These are phyloP conservation scores for Alternaria hordeiaustralica DNA, from an alignment of 2,329 filamentous ascomycete genomes.

Conservation along the genomic window DNA sequence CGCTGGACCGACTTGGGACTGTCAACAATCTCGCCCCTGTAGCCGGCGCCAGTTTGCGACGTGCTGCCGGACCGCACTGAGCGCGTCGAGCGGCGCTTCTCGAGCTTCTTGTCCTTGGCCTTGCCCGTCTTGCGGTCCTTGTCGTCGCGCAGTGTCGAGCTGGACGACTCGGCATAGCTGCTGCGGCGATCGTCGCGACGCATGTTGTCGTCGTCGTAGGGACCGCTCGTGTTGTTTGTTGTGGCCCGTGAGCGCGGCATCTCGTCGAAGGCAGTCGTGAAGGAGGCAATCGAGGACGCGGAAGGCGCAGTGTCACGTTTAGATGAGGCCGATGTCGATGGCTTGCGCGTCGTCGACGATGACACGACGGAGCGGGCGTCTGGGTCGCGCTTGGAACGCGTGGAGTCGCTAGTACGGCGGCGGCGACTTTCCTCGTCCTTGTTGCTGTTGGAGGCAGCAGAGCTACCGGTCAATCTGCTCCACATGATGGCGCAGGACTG, in stretches of 20 bases:
- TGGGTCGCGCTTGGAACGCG: conserved; percentile 42
- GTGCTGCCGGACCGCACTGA: conserved; percentile 36
- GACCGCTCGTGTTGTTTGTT: conserved; percentile 31
- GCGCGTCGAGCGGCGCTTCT: conserved; percentile 40
- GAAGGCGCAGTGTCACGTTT: conserved; percentile 39
- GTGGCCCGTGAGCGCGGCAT: conserved; percentile 28
- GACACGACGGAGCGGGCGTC: conserved; percentile 46
- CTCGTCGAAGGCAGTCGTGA: conserved; percentile 48
- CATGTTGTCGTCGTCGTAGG: conserved; percentile 40
- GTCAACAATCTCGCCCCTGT: conserved; percentile 42
- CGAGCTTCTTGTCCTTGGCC: conserved; percentile 33
- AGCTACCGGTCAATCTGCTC: conserved; percentile 46
- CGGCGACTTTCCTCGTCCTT: conserved; percentile 39
- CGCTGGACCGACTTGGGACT: conserved; percentile 29
- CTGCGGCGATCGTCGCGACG: conserved; percentile 38
- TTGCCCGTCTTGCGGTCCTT: conserved; percentile 37
- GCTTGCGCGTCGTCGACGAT: conserved; percentile 42
- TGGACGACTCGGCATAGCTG: conserved; percentile 40
- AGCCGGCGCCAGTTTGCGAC: conserved; percentile 34
- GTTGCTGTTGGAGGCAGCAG: conserved; percentile 29
- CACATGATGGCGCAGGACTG: conserved; percentile 42
- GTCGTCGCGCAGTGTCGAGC: conserved; percentile 37
- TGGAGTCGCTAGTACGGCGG: conserved; percentile 30
- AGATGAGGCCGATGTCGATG: conserved; percentile 25
- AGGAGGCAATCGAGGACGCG: conserved; percentile 48